Base-by-base conservation (phyloP, 768 basidiomycete genomes). In the Tylopilus sp. region DNA sequence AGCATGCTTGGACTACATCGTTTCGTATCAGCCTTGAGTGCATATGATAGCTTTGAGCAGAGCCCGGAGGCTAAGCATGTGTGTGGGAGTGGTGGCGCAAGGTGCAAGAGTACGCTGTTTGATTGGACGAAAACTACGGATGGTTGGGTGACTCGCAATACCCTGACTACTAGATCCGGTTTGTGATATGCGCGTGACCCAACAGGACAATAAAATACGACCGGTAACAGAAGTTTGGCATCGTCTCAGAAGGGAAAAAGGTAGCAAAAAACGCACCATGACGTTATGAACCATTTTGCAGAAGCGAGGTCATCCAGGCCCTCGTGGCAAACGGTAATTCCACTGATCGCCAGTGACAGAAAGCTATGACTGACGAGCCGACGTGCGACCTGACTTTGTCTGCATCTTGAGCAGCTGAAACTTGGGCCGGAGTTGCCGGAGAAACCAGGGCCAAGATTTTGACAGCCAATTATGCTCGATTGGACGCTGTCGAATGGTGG, bases 131-230 rank as follows among this genome's bases (percentile, higher is more conserved):
- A 33, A 40, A 35, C 17, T 23, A 47, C 40, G 46, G 21, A 47
- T 47, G 12, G 30, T 38, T 28, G 51, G 22, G 21, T 21, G 12
- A 25, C 33, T 11, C 51, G 55, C 40, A 49, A 58, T 55, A 42
- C 59, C 59, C 30, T 61, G 51, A 52, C 58, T 62, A 54, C 59
- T 23, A 47, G 57, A 47, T 56, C 48, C 41, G 44, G 17, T 21
- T 36, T 47, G 33, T 33, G 15, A 35, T 25, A 6, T 13, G 26
- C 25, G n/a, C 17, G 13, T n/a, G 7, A 31, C 41, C 23, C 31
- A 40, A 15, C 12, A 4, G 28, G 22, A 40, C 15, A 20, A 43
- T 38, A n/a, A 23, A 31, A 40, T 22, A 30, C 17, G 30, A 9
- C 12, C 15, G 22, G 13, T 13, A 22, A 18, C 31, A 28, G 25